Conservation (phyloP, 768 basidiomycete genomes). For the Hirschioporus abietinus region DNA sequence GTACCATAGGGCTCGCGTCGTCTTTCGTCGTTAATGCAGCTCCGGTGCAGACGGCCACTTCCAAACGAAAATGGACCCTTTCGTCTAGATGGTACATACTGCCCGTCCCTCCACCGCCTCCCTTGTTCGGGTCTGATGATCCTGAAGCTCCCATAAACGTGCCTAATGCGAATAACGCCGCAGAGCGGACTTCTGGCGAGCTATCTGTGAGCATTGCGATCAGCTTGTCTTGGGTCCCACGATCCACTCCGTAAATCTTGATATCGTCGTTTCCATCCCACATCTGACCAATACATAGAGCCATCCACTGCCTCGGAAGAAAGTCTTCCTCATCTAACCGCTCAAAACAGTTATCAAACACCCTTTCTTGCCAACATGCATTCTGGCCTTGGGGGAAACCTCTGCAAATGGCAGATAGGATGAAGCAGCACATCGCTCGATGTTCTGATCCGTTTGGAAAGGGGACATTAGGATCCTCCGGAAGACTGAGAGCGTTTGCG, state of each 20-base stretch:
- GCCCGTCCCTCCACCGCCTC: conserved; percentile 82
- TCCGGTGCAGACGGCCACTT: conserved; percentile 87
- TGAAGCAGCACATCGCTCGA: conserved; percentile 98
- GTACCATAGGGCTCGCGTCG: conserved; percentile 94
- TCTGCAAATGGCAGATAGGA: conserved; percentile 84
- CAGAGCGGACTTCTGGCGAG: conserved; percentile 89
- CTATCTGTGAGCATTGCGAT: conserved; percentile 77
- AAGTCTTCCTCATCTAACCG: conserved; percentile 88
- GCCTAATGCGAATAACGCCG: conserved; percentile 85
- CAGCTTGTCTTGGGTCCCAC: conserved; percentile 76
- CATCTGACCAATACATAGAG: conserved; percentile 88
- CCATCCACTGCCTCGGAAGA: conserved; percentile 89
- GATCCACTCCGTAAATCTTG: conserved; percentile 76
- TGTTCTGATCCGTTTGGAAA: conserved; percentile 96
- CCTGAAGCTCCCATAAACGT: conserved; percentile 92
- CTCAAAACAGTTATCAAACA: conserved; percentile 84
- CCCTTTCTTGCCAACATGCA: conserved; percentile 73
- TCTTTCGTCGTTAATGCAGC: conserved; percentile 85
- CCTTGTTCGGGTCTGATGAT: conserved; percentile 56
- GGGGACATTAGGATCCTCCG: conserved; percentile 49
- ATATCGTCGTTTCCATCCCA: conserved; percentile 94
- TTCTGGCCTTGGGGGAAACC: conserved; percentile 84
- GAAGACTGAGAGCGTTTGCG: conserved; percentile 64
- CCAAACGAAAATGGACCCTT: conserved; percentile 78
- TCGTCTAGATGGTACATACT: conserved; percentile 72